Percentiles rank a stretch among this genome's conserved stretches.
Conservation (phyloP, 495 filamentous ascomycete species). For the Paragyromitra xinjiangensis region DNA sequence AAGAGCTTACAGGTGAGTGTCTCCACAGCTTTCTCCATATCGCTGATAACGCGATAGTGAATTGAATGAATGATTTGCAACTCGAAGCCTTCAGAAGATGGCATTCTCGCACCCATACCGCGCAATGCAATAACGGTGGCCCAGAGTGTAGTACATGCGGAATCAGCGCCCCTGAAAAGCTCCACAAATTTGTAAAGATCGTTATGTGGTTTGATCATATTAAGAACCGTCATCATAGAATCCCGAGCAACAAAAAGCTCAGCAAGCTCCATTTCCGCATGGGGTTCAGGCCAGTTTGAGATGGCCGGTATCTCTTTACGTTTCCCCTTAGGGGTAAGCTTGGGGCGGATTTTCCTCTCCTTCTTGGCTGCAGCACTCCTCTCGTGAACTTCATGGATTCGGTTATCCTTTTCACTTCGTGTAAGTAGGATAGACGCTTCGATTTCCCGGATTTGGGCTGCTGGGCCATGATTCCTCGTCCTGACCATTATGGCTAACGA, state of each 20-base stretch:
- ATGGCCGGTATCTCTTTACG: neutral
- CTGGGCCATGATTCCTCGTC: too few species aligned
- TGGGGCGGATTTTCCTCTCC: neutral
- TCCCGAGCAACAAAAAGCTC: conserved; percentile 5
- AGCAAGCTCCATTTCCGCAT: neutral
- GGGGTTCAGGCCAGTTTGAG: neutral
- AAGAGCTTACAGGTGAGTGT: conserved; percentile 4
- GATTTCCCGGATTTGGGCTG: too few species aligned
- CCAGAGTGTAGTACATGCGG: neutral
- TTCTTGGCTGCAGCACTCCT: neutral
- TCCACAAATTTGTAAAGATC: neutral
- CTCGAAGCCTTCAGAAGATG: neutral
- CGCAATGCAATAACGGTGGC: neutral
- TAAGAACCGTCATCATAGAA: neutral
- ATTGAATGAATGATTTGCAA: neutral
- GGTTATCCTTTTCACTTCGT: neutral
- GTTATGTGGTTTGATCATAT: neutral
- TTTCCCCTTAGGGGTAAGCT: neutral
- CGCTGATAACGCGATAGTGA: neutral
- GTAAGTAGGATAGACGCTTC: too few species aligned
- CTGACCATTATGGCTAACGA: too few species aligned
- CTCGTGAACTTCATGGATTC: neutral
- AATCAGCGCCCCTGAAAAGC: neutral
- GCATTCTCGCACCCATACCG: neutral
- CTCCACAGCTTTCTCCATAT: conserved; percentile 5